Evolutionary conservation across 441 rosid species (phyloP).

Genomic region (Erodium moschatum): DNA sequence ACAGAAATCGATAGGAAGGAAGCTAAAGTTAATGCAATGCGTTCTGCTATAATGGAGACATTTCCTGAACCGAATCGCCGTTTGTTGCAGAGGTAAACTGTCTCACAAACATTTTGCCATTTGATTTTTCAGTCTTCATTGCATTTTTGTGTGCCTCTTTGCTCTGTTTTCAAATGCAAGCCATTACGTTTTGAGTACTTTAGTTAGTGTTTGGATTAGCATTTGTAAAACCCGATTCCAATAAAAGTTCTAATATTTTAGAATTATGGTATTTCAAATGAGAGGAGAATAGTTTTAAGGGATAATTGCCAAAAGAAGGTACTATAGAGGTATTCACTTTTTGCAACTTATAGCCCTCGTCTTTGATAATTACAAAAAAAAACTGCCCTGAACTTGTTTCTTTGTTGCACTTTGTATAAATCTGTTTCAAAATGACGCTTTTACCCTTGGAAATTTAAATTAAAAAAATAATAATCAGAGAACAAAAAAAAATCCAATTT

Average conservation of each 20-base stretch:
- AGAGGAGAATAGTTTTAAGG: background rate
- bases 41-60: slow-evolving; percentile 77
- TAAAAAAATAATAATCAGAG: no score
- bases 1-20: slow-evolving; percentile 90
- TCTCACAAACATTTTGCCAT: background rate
- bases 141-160: background rate
- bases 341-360: no score
- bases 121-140: background rate
- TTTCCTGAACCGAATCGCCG: slow-evolving; percentile 98
- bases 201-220: background rate
- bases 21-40: slow-evolving; percentile 68
- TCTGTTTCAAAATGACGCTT: no score
- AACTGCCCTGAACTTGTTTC: no score
- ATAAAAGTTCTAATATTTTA: background rate
- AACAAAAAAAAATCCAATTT: no score
- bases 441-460: no score
- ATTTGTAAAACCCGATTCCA: background rate
- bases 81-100: slow-evolving; percentile 63
- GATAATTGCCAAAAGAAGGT: no score
- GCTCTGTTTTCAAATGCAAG: background rate
- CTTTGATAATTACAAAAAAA: no score
- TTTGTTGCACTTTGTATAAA: no score
- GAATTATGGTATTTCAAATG: background rate
- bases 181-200: background rate
- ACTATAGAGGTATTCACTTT: no score